Evolutionary conservation across 768 basidiomycete genomes (phyloP).

Genomic region (Mycena amicta): DNA sequence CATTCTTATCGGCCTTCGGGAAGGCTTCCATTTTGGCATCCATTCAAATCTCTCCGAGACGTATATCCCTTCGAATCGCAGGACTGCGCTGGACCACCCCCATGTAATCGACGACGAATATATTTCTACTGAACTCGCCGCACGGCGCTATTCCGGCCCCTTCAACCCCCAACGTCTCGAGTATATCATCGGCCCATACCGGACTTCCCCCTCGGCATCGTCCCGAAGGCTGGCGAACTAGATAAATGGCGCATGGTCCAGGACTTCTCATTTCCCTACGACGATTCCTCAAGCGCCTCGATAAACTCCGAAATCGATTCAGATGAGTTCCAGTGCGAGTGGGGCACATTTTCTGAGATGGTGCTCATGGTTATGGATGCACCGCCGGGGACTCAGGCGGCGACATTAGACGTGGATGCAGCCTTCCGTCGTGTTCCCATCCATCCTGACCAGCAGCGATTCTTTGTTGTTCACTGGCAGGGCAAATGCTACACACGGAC

Average conservation of each 20-base stretch:
- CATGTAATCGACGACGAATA: slow-evolving; percentile 13
- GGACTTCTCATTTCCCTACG: slow-evolving; percentile 21
- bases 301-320: slow-evolving; percentile 31
- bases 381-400: slow-evolving; percentile 36
- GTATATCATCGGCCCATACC: slow-evolving; percentile 23
- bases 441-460: slow-evolving; percentile 27
- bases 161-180: slow-evolving; percentile 19
- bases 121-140: slow-evolving; percentile 19
- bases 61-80: slow-evolving; percentile 28
- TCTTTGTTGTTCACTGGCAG: slow-evolving; percentile 28
- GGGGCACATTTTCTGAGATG: slow-evolving; percentile 34
- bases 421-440: slow-evolving; percentile 39
- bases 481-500: slow-evolving; percentile 31
- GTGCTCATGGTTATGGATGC: slow-evolving; percentile 28
- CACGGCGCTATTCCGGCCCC: slow-evolving; percentile 21
- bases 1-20: slow-evolving; percentile 23
- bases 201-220: slow-evolving; percentile 26
- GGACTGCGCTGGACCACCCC: slow-evolving; percentile 19
- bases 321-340: slow-evolving; percentile 28
- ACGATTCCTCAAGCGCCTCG: slow-evolving; percentile 20
- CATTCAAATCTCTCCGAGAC: background rate
- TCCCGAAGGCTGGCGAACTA: slow-evolving; percentile 21
- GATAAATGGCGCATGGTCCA: slow-evolving; percentile 28
- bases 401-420: slow-evolving; percentile 40
- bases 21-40: slow-evolving; percentile 30